A percentile compares a stretch with the other conserved stretches of the same genome.
phyloP scores from a whole-genome alignment of 805 yeast genomes.

The Myxozyma monticola region DNA sequence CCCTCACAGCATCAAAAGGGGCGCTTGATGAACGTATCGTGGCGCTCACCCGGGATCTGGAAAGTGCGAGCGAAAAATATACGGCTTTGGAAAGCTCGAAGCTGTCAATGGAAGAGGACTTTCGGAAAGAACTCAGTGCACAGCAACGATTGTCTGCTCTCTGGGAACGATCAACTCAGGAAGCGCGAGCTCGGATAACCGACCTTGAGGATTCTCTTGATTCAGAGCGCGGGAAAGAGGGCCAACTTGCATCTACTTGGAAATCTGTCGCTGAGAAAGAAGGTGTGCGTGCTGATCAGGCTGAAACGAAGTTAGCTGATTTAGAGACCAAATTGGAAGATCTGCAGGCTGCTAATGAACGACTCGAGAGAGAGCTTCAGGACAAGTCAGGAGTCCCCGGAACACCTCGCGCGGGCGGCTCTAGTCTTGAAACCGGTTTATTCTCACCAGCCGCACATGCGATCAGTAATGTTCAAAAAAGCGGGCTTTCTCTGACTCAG shows the following conservation, averaged over 20 bases:
- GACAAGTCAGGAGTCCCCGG: slow-evolving; percentile 16
- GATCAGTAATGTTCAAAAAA: slow-evolving; percentile 48
- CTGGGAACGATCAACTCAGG: slow-evolving; percentile 54
- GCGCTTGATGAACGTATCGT: slow-evolving; percentile 41
- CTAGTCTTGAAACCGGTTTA: slow-evolving; percentile 31
- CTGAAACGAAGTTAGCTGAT: slow-evolving; percentile 44
- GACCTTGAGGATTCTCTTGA: slow-evolving; percentile 54
- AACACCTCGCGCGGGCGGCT: slow-evolving; percentile 16
- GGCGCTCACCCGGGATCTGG: slow-evolving; percentile 43
- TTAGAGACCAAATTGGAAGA: slow-evolving; percentile 46
- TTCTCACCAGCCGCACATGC: slow-evolving; percentile 62
- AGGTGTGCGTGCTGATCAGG: slow-evolving; percentile 41
- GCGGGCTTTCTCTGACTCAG: slow-evolving; percentile 62
- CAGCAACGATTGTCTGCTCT: slow-evolving; percentile 63
- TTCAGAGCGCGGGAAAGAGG: slow-evolving; percentile 44
- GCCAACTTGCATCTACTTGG: slow-evolving; percentile 42
- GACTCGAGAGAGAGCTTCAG: too few species aligned
- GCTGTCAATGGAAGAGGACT: slow-evolving; percentile 49
- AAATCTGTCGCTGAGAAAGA: slow-evolving; percentile 42
- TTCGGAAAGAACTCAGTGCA: slow-evolving; percentile 56
- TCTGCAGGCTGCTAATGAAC: slow-evolving; percentile 29
- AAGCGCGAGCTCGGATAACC: slow-evolving; percentile 52
- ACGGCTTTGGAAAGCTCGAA: slow-evolving; percentile 50
- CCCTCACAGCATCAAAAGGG: slow-evolving; percentile 37
- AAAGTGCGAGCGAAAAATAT: slow-evolving; percentile 48